Evolutionary conservation across 768 basidiomycete species (phyloP).

Genomic region (Boletus subparvulus): DNA sequence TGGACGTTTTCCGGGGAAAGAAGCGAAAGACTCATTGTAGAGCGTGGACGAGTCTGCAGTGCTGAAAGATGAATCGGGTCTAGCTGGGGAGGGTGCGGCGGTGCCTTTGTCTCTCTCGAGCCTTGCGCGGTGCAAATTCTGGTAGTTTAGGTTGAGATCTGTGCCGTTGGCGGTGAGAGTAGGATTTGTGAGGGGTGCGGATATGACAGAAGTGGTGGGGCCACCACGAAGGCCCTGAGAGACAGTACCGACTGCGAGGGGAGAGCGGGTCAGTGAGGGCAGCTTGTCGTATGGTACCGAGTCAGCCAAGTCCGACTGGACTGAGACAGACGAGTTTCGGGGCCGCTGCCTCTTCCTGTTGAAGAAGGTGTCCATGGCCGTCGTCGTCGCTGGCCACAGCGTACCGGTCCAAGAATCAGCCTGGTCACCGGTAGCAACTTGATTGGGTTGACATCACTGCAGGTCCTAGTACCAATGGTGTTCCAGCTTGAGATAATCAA

Average conservation of each 20-base stretch:
- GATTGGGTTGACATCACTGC: slow-evolving; percentile 3
- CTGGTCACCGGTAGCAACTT: slow-evolving; percentile 1
- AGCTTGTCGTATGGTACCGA: slow-evolving; percentile 76
- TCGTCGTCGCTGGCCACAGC: slow-evolving; percentile 15
- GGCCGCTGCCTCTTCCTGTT: slow-evolving; percentile 58
- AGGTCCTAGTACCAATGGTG: neutral
- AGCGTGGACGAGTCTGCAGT: slow-evolving; percentile 61
- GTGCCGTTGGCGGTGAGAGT: slow-evolving; percentile 70
- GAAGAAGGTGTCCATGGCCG: slow-evolving; percentile 63
- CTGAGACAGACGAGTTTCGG: slow-evolving; percentile 61
- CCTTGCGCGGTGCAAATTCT: slow-evolving; percentile 47
- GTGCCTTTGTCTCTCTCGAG: slow-evolving; percentile 53
- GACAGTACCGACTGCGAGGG: slow-evolving; percentile 54
- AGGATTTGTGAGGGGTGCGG: slow-evolving; percentile 83
- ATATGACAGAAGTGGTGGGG: slow-evolving; percentile 45
- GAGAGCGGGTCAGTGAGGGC: slow-evolving; percentile 52
- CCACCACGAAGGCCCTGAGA: slow-evolving; percentile 53
- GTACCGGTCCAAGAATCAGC: slow-evolving; percentile 3
- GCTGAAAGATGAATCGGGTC: slow-evolving; percentile 53
- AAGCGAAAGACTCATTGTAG: slow-evolving; percentile 49
- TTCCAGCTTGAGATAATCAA: slow-evolving; percentile 8
- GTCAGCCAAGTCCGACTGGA: slow-evolving; percentile 56
- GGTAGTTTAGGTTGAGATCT: slow-evolving; percentile 67
- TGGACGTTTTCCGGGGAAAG: slow-evolving; percentile 37
- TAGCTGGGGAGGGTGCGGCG: slow-evolving; percentile 25